A percentile compares a stretch with the other conserved stretches of the same genome.
Evolutionary conservation across 2,329 filamentous ascomycete genomes (phyloP).

Genomic region (Diaporthe sp.): DNA sequence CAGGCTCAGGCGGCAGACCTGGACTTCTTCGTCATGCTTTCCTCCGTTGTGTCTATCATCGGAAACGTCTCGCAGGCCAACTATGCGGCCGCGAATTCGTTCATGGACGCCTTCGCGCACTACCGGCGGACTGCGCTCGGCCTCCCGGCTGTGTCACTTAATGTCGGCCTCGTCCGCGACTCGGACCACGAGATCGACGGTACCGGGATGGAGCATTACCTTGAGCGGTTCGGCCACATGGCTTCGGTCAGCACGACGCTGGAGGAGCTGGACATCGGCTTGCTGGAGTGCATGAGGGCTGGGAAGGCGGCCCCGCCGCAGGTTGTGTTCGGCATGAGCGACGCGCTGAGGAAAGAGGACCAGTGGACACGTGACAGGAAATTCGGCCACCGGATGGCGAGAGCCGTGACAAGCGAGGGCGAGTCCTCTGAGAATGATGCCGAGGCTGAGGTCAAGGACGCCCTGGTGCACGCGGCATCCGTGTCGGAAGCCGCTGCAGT

Average conservation of each 20-base stretch:
- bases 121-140: slow-evolving; percentile 33
- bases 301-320: not conserved
- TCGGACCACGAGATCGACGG: slow-evolving; percentile 13
- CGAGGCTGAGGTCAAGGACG: not conserved
- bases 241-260: not conserved
- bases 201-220: not conserved
- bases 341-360: not conserved
- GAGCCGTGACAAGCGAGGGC: not conserved
- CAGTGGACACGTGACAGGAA: not conserved
- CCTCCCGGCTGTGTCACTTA: not conserved
- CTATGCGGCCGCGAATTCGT: slow-evolving; percentile 51
- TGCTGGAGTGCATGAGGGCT: slow-evolving; percentile 6
- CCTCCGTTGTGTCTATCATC: slow-evolving; percentile 44
- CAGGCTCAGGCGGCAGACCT: slow-evolving; percentile 37
- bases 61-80: slow-evolving; percentile 48
- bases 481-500: not conserved
- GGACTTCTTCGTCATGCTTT: slow-evolving; percentile 51
- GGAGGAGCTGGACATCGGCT: slow-evolving; percentile 3
- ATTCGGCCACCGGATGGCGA: not conserved
- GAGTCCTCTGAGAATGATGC: not conserved
- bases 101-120: slow-evolving; percentile 46
- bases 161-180: slow-evolving; percentile 21
- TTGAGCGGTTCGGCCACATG: slow-evolving; percentile 6
- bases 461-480: not conserved
- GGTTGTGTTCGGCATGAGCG: not conserved